These are phyloP conservation scores for Porodaedalea pini DNA, from an alignment of 1,284 basidiomycete genomes.

Conservation along the genomic window DNA sequence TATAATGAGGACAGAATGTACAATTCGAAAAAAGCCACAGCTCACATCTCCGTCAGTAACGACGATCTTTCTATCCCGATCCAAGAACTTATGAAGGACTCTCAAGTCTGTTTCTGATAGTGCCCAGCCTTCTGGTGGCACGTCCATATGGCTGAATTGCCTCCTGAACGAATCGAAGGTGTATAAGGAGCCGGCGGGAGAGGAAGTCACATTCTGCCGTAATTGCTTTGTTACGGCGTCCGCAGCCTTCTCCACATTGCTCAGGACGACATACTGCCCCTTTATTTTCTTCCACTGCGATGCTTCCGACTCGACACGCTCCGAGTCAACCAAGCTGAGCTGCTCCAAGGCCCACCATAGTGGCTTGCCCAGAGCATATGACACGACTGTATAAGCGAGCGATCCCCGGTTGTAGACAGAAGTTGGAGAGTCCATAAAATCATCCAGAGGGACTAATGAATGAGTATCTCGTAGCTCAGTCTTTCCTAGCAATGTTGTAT, in stretches of 20 bases:
- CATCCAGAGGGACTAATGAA: conserved; percentile 47
- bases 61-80: conserved; percentile 68
- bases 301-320: conserved; percentile 48
- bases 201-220: conserved; percentile 41
- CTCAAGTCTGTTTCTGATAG: conserved; percentile 61
- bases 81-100: conserved; percentile 73
- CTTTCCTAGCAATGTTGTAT: conserved; percentile 47
- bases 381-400: conserved; percentile 64
- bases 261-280: conserved; percentile 76
- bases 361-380: conserved; percentile 72
- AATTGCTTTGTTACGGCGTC: conserved; percentile 54
- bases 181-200: conserved; percentile 63
- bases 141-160: conserved; percentile 43
- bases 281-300: conserved; percentile 60
- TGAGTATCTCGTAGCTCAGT: conserved; percentile 52
- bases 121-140: conserved; percentile 32
- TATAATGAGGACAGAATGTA: conserved; percentile 2
- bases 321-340: conserved; percentile 65
- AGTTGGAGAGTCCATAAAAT: conserved; percentile 55
- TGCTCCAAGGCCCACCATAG: conserved; percentile 86
- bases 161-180: conserved; percentile 58
- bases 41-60: conserved; percentile 64
- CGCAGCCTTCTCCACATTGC: conserved; percentile 63
- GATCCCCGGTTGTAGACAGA: conserved; percentile 71
- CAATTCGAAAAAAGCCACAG: conserved; percentile 14